A percentile compares a stretch with the other conserved stretches of the same genome.
These are phyloP conservation scores for Letharia lupina DNA, from an alignment of 495 filamentous ascomycete genomes.

Conservation along the genomic window DNA sequence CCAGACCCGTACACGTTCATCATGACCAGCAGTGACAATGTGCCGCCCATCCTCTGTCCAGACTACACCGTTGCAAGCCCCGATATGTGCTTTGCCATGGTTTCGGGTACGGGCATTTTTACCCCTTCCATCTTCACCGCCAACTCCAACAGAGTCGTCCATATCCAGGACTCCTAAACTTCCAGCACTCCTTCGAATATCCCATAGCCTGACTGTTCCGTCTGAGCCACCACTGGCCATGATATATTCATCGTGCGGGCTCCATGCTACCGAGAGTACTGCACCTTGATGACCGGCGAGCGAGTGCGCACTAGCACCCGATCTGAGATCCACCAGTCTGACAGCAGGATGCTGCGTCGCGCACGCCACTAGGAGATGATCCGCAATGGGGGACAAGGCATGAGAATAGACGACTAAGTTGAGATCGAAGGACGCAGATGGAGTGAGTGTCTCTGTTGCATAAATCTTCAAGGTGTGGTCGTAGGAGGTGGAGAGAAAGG, in stretches of 20 bases:
- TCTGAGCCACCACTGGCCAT: constrained; percentile 71
- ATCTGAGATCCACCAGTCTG: constrained; percentile 72
- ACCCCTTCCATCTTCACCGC: constrained; percentile 40
- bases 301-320: constrained; percentile 67
- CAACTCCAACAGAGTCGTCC: constrained; percentile 63
- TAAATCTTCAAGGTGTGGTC: constrained; percentile 79
- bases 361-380: constrained; percentile 70
- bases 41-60: constrained; percentile 73
- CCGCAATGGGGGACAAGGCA: constrained; percentile 61
- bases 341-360: constrained; percentile 73
- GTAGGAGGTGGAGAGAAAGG: constrained; percentile 77
- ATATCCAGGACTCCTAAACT: constrained; percentile 69
- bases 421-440: constrained; percentile 59
- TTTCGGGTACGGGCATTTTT: constrained; percentile 39
- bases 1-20: constrained; percentile 78
- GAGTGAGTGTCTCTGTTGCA: constrained; percentile 51
- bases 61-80: constrained; percentile 69
- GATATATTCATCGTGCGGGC: constrained; percentile 65
- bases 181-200: constrained; percentile 64
- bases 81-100: constrained; percentile 59
- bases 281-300: constrained; percentile 65
- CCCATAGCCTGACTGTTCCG: constrained; percentile 74
- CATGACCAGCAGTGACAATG: constrained; percentile 71
- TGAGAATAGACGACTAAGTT: constrained; percentile 67
- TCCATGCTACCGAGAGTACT: constrained; percentile 69